These are phyloP conservation scores for Annona squamosa DNA, from an alignment of 164 flowering plant species.

Conservation along the genomic window DNA sequence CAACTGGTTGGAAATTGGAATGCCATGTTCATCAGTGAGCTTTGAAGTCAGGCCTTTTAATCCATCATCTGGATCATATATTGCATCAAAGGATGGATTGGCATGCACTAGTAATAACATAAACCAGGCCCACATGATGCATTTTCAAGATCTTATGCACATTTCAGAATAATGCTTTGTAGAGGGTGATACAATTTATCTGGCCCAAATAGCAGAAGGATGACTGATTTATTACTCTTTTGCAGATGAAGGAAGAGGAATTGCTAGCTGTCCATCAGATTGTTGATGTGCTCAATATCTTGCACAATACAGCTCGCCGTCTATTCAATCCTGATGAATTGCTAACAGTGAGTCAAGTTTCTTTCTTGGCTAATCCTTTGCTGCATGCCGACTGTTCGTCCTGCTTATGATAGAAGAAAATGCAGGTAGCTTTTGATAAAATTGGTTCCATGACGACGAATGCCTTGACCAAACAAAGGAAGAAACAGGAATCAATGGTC, in stretches of 20 bases:
- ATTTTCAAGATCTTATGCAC: too few species aligned
- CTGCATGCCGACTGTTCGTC: neutral
- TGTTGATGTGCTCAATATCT: constrained; percentile 70
- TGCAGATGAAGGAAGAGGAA: constrained; percentile 94
- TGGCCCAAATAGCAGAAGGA: neutral
- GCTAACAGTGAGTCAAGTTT: constrained; percentile 50
- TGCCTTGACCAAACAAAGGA: constrained; percentile 88
- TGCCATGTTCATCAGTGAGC: too few species aligned
- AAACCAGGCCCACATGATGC: neutral
- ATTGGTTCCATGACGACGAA: constrained; percentile 80
- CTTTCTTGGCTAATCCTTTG: neutral
- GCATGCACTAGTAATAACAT: neutral
- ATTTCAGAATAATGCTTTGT: too few species aligned
- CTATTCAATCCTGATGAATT: constrained; percentile 93
- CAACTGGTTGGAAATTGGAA: neutral
- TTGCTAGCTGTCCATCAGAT: constrained; percentile 68
- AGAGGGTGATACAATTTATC: too few species aligned
- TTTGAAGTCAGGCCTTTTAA: neutral
- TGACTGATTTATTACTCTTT: neutral
- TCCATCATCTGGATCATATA: neutral
- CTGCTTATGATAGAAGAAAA: neutral
- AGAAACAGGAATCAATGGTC: constrained; percentile 93
- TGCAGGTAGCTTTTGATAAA: constrained; percentile 94
- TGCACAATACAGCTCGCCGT: constrained; percentile 79
- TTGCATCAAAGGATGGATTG: neutral